Evolutionary conservation across 2,329 filamentous ascomycete genomes (phyloP), one percentile per base, ranked within the genome.

Genomic region (Malbranchea zuffiana): DNA sequence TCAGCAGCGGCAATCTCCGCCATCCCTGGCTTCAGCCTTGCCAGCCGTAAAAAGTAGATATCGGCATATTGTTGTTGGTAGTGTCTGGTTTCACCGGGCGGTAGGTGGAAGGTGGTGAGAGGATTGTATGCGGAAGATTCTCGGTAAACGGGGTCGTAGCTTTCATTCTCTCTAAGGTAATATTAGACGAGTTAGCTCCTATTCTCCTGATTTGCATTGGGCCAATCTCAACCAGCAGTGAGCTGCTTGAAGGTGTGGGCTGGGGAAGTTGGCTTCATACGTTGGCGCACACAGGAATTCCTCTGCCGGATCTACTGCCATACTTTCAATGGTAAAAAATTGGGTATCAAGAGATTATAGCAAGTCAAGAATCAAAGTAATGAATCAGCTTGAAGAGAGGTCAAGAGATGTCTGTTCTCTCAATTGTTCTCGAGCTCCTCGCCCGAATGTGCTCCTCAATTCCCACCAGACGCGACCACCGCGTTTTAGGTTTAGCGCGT

Each of bases 61-160:
- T 98, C 90, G 44, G 82, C 84, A 72, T 83, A 98, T 63, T 98
- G 90, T 59, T 96, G 90, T 57, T 87, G 71, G 59, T 96, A 98
- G 37, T 86, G 80, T 44, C 70, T 68, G 23, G 68, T 62, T 27
- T 67, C 60, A 17, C 72, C 72, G 45, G 67, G 79, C 16, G 82
- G 72, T 6, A 96, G 74, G 32, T 66, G 66, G 59, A 86, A 96
- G 5, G 78, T 81, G 37, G 76, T 65, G 18, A 92, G 69, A 0
- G 88, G 78, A 39, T 75, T 79, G 66, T 95, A 96, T 38, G 61
- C 50, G 3, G 74, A 78, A 13, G 67, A 48, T 31, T 59, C 65
- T 39, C 80, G 78, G 32, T 74, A 63, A 15, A 72, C 47, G 11
- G 54, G 50, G n/a, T 55, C 45, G 41, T 58, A 52, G 46, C 63